A percentile compares a stretch with the other conserved stretches of the same genome.
phyloP scores from a whole-genome alignment of 2,329 filamentous ascomycete genomes.

The Camillea tinctor region DNA sequence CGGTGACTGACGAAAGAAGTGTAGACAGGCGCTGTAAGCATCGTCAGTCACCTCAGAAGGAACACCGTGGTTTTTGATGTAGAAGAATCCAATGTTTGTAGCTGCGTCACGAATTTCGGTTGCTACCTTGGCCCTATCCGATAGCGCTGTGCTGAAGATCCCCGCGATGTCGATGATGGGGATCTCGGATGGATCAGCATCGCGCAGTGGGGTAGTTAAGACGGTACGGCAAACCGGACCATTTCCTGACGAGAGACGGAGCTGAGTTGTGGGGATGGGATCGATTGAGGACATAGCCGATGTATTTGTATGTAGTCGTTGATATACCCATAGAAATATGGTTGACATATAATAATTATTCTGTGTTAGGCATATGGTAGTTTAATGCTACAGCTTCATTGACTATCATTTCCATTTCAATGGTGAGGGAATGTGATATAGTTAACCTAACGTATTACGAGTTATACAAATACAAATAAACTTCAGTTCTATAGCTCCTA shows the following conservation, averaged over 20 bases:
- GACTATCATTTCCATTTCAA: no score
- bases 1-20: slow-evolving; percentile 26
- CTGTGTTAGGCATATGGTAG: no score
- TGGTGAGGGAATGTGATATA: no score
- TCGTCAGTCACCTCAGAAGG: slow-evolving; percentile 29
- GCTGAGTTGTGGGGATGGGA: slow-evolving; percentile 13
- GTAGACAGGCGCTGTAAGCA: slow-evolving; percentile 23
- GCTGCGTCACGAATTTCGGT: slow-evolving; percentile 40
- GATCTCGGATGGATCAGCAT: slow-evolving; percentile 31
- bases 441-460: no score
- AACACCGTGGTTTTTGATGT: slow-evolving; percentile 35
- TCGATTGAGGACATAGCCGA: neutral
- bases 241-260: slow-evolving; percentile 27
- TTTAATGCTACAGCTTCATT: no score
- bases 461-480: no score
- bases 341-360: neutral
- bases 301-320: neutral
- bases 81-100: slow-evolving; percentile 45
- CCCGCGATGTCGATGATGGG: slow-evolving; percentile 44
- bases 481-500: no score
- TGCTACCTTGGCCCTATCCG: slow-evolving; percentile 39
- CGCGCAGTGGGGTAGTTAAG: slow-evolving; percentile 22
- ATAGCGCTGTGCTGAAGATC: slow-evolving; percentile 35
- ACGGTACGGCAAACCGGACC: slow-evolving; percentile 22
- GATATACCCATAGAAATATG: neutral